Base-by-base conservation (phyloP, 1,284 basidiomycete species). In the Tilletia indica region DNA sequence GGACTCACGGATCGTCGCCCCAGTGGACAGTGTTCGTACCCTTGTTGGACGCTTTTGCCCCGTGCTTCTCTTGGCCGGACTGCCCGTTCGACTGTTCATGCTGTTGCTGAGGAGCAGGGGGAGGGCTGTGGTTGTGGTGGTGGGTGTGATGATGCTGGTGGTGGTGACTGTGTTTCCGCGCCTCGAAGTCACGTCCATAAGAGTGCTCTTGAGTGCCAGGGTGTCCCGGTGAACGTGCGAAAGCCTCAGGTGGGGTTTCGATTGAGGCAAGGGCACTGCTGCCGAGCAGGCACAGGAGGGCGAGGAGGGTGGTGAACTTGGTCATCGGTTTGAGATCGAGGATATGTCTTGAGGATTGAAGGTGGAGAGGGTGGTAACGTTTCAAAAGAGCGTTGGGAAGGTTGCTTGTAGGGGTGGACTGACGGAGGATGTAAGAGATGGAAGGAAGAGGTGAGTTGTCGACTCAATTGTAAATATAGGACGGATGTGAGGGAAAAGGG, bases 91-190 rank as follows among this genome's bases (percentile, higher is more conserved):
- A 19, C 36, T 38, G 36, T 3, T 64, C 25, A 61, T 64, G 38
- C 11, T 36, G 61, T 2, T 36, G 61, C 16, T 36, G 61, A 1
- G 3, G 36, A n/a, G 34, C 31, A 64, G 31, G 58, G 31, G 16
- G 58, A 34, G 14, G 54, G 4, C 11, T 14, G 54, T 58, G 54
- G 54, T 34, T 3, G 0, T 63, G 25, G 2, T 12, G 16, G 56
- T 39, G 34, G 14, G 3, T 34, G n/a, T 38, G 61, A 9, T 64
- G 61, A 42, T 36, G 61, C 4, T 39, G 61, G 36, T 39, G 34
- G 61, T 64, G 61, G 61, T 64, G 34, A 38, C n/a, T 14, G 38
- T 64, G 61, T 64, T 34, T 34, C 19, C 61, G 61, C 12, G 61
- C 61, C 31, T 64, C 61, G n/a, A 64, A 11, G 4, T 64, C 56